Evolutionary conservation across 768 basidiomycete species (phyloP).

Genomic region (Coprinopsis cinerea): DNA sequence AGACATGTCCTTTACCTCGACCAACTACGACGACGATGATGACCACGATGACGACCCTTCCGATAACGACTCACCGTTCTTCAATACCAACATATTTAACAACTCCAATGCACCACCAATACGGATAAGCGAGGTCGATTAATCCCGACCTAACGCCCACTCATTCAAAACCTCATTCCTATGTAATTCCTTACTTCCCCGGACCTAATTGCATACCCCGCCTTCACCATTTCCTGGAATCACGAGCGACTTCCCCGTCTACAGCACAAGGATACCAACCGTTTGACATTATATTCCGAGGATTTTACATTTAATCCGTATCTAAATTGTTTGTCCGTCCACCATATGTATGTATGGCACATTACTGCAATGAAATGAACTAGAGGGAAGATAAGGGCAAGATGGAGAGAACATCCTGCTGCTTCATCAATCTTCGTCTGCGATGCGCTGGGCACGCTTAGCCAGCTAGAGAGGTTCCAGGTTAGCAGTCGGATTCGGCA

Average conservation of each 20-base stretch:
- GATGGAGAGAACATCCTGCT: neutral
- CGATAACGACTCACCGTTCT: neutral
- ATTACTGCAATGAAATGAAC: neutral
- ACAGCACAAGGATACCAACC: neutral
- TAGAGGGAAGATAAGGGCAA: neutral
- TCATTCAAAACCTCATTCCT: neutral
- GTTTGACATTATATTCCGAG: neutral
- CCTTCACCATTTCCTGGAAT: neutral
- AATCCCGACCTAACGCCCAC: neutral
- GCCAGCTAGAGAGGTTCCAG: conserved; percentile 47
- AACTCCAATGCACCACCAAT: conserved; percentile 3
- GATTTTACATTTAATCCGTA: neutral
- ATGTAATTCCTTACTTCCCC: neutral
- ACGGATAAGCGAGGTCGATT: conserved; percentile 4
- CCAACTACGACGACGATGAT: conserved; percentile 20
- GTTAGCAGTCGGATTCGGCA: neutral
- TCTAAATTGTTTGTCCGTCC: neutral
- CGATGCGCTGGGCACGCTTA: conserved; percentile 65
- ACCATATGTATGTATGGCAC: conserved; percentile 6
- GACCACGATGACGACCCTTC: conserved; percentile 19
- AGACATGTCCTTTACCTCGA: conserved; percentile 5
- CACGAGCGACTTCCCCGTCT: neutral
- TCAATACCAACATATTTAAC: neutral
- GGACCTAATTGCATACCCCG: neutral
- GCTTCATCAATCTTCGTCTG: conserved; percentile 35